Evolutionary conservation across 768 basidiomycete genomes (phyloP).

Genomic region (Fomitopsis pulvina): DNA sequence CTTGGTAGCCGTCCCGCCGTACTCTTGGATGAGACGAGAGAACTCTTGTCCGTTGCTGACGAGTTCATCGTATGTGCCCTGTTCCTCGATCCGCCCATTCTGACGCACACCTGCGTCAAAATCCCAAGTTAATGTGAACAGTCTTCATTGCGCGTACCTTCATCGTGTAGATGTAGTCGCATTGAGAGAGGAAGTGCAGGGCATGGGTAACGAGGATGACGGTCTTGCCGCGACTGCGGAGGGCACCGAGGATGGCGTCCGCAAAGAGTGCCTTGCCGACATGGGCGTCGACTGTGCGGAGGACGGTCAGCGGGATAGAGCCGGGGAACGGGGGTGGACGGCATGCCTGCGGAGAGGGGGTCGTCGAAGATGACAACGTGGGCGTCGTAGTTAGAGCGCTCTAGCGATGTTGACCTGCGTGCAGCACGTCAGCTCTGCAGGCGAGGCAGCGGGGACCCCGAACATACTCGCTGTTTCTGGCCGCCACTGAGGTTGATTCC

Average conservation of each 20-base stretch:
- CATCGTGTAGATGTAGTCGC: slow-evolving; percentile 45
- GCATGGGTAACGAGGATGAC: slow-evolving; percentile 52
- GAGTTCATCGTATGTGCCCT: slow-evolving; percentile 48
- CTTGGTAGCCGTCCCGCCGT: slow-evolving; percentile 42
- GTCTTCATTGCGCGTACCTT: slow-evolving; percentile 16
- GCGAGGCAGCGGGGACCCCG: too few species aligned
- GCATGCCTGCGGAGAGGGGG: slow-evolving; percentile 53
- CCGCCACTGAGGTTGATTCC: slow-evolving; percentile 64
- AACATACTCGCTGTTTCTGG: slow-evolving; percentile 49
- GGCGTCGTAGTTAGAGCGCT: slow-evolving; percentile 58
- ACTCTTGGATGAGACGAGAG: slow-evolving; percentile 51
- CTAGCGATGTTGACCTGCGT: slow-evolving; percentile 62
- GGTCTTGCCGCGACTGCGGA: slow-evolving; percentile 40
- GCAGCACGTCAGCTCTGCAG: too few species aligned
- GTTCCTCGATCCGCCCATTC: slow-evolving; percentile 38
- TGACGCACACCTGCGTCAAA: too few species aligned
- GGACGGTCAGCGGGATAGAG: too few species aligned
- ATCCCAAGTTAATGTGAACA: too few species aligned
- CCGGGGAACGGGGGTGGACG: neutral
- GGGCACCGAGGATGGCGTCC: slow-evolving; percentile 49
- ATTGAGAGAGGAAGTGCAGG: slow-evolving; percentile 44
- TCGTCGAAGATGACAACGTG: slow-evolving; percentile 60
- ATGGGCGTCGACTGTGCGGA: slow-evolving; percentile 63
- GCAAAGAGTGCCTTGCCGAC: slow-evolving; percentile 66
- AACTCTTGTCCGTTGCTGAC: slow-evolving; percentile 45